These are phyloP conservation scores for Cytospora leucostoma DNA, from an alignment of 2,329 filamentous ascomycete species.

Conservation along the genomic window DNA sequence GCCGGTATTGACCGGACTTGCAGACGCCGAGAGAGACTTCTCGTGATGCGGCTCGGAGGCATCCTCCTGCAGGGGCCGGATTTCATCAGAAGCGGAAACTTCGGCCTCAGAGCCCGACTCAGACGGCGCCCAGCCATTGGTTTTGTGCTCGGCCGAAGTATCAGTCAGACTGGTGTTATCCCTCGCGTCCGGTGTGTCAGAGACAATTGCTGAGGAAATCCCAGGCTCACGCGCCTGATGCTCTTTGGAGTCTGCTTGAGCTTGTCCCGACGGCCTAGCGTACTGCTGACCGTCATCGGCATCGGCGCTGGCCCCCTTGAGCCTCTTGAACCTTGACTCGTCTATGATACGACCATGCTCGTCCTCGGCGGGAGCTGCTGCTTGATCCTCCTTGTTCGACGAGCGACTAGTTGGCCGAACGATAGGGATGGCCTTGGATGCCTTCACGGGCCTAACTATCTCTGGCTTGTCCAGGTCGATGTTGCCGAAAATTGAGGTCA, in stretches of 20 bases:
- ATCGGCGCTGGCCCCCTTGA: slow-evolving; percentile 63
- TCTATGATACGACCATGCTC: slow-evolving; percentile 64
- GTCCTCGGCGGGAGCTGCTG: slow-evolving; percentile 46
- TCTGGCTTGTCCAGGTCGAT: slow-evolving; percentile 65
- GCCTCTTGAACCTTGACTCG: slow-evolving; percentile 74
- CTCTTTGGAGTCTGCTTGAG: slow-evolving; percentile 31
- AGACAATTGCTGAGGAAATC: slow-evolving; percentile 54
- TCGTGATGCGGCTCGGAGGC: slow-evolving; percentile 48
- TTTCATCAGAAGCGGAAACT: slow-evolving; percentile 53
- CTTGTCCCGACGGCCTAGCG: slow-evolving; percentile 53
- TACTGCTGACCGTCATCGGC: slow-evolving; percentile 76
- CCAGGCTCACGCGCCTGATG: slow-evolving; percentile 50
- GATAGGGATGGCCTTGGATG: slow-evolving; percentile 83
- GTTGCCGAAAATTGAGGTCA: slow-evolving; percentile 66
- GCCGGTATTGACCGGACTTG: slow-evolving; percentile 65
- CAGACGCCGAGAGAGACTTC: slow-evolving; percentile 68
- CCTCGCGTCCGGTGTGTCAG: slow-evolving; percentile 57
- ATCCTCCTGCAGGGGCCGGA: slow-evolving; percentile 51
- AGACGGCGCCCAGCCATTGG: slow-evolving; percentile 60
- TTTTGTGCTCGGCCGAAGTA: slow-evolving; percentile 50
- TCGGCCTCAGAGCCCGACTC: slow-evolving; percentile 57
- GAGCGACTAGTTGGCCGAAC: slow-evolving; percentile 61
- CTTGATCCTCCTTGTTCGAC: slow-evolving; percentile 32
- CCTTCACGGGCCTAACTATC: slow-evolving; percentile 65
- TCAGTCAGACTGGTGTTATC: slow-evolving; percentile 56